These are phyloP conservation scores for Capsella rubella DNA, from an alignment of 441 rosid genomes.

Conservation along the genomic window DNA sequence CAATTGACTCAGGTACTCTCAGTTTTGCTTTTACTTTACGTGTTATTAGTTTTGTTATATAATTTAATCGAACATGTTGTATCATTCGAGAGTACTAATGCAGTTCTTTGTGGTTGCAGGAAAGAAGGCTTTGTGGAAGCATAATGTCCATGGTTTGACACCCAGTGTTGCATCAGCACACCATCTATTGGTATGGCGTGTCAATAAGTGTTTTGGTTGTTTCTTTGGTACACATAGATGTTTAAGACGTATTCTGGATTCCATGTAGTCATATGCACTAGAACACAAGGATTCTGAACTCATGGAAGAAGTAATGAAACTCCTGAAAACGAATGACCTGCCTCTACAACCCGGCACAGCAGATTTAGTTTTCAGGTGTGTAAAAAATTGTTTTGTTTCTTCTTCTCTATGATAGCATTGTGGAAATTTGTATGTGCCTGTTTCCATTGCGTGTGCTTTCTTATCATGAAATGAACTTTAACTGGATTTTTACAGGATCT, in stretches of 20 bases:
- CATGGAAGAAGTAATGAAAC: conserved; percentile 74
- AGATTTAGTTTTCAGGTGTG: conserved; percentile 78
- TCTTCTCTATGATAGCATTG: neutral
- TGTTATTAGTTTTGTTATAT: too few relatives aligned
- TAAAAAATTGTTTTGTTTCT: neutral
- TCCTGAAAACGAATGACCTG: conserved; percentile 61
- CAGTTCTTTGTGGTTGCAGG: conserved; percentile 50
- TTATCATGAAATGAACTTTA: conserved; percentile 35
- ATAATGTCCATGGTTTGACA: conserved; percentile 80
- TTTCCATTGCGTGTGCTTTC: neutral
- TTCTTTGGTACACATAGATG: neutral
- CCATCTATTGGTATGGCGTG: conserved; percentile 68
- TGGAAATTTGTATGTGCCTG: neutral
- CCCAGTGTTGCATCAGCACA: conserved; percentile 82
- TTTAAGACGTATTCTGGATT: conserved; percentile 33
- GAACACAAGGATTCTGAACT: conserved; percentile 59
- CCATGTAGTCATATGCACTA: conserved; percentile 73
- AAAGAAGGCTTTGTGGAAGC: conserved; percentile 74
- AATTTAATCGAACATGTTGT: neutral
- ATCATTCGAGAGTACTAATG: neutral
- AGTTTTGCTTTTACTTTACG: neutral
- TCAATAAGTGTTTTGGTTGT: conserved; percentile 3
- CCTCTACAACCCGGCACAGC: conserved; percentile 83
- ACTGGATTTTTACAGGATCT: conserved; percentile 69
- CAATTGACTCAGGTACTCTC: conserved; percentile 67